Conservation (phyloP, 2,329 filamentous ascomycete genomes). For the Chlorencoelia australis region DNA sequence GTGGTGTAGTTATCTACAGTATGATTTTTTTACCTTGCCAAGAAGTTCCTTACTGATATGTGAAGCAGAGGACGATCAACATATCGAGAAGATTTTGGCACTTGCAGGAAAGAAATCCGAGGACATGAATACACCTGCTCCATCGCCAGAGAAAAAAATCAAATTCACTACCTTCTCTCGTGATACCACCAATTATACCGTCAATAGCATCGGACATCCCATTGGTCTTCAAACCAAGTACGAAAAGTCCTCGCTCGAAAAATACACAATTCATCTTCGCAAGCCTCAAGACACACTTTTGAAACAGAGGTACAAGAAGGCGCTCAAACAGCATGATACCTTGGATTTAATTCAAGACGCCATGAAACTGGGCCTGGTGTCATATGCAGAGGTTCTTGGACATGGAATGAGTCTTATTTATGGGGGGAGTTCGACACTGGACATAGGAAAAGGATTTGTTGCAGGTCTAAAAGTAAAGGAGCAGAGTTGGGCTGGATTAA, state of each 20-base stretch:
- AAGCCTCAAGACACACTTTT: conserved; percentile 7
- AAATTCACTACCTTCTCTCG: conserved; percentile 7
- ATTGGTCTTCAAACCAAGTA: conserved; percentile 10
- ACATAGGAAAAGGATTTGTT: conserved; percentile 9
- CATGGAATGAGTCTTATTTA: conserved; percentile 5
- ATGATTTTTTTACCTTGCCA: background rate
- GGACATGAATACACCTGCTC: background rate
- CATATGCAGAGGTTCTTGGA: conserved; percentile 10
- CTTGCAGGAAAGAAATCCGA: background rate
- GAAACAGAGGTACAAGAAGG: conserved; percentile 8
- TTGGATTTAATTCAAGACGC: conserved; percentile 12
- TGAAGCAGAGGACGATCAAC: conserved; percentile 9
- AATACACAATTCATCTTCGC: conserved; percentile 8
- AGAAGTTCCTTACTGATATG: conserved; percentile 1
- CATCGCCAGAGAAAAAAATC: conserved; percentile 1
- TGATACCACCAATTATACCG: conserved; percentile 7
- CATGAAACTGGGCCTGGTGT: conserved; percentile 8
- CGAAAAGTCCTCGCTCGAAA: conserved; percentile 1
- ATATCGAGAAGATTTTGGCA: conserved; percentile 6
- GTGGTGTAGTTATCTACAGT: conserved; percentile 18
- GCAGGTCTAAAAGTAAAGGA: conserved; percentile 5
- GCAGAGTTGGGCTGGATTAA: conserved; percentile 6
- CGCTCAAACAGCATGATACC: conserved; percentile 10
- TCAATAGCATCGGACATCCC: conserved; percentile 5
- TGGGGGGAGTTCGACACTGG: conserved; percentile 6